Evolutionary conservation across 2,329 filamentous ascomycete genomes (phyloP).

Genomic region (Daldinia eschscholtzii): DNA sequence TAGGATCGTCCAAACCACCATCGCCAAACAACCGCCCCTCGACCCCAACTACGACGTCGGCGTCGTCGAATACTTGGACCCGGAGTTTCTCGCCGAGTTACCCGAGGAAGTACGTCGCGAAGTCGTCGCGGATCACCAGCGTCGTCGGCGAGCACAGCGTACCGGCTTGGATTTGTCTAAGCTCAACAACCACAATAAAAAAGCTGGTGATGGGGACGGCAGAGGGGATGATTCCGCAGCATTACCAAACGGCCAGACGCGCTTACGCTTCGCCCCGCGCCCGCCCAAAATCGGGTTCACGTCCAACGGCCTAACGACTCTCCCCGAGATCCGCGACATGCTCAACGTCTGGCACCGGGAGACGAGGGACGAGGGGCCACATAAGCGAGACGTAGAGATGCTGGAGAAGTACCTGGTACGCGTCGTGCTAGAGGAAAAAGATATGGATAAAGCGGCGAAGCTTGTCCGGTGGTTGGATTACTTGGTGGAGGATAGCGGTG

Average conservation of each 20-base stretch:
- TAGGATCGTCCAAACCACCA: slow-evolving; percentile 78
- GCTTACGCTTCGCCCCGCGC: slow-evolving; percentile 60
- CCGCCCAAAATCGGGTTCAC: slow-evolving; percentile 64
- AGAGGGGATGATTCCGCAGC: neutral
- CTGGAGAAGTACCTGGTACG: slow-evolving; percentile 78
- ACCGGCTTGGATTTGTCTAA: slow-evolving; percentile 62
- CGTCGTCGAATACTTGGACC: slow-evolving; percentile 67
- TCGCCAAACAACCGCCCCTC: slow-evolving; percentile 50
- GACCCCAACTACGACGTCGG: slow-evolving; percentile 52
- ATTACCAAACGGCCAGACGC: slow-evolving; percentile 52
- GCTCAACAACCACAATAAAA: slow-evolving; percentile 45
- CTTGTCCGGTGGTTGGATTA: slow-evolving; percentile 76
- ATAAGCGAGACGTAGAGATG: slow-evolving; percentile 80
- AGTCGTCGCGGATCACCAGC: slow-evolving; percentile 79
- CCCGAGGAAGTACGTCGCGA: slow-evolving; percentile 85
- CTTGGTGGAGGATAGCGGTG: slow-evolving; percentile 64
- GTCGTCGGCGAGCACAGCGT: slow-evolving; percentile 71
- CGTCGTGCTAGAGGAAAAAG: slow-evolving; percentile 80
- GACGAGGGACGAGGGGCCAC: slow-evolving; percentile 81
- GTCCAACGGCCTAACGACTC: slow-evolving; percentile 57
- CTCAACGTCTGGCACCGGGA: slow-evolving; percentile 81
- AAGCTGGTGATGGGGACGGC: slow-evolving; percentile 25
- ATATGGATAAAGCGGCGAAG: slow-evolving; percentile 79
- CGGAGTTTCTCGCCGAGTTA: slow-evolving; percentile 83
- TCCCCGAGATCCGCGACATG: slow-evolving; percentile 77